A percentile compares a stretch with the other conserved stretches of the same genome.
phyloP scores from a whole-genome alignment of 2,329 filamentous ascomycete species.

The Claviceps sp. region DNA sequence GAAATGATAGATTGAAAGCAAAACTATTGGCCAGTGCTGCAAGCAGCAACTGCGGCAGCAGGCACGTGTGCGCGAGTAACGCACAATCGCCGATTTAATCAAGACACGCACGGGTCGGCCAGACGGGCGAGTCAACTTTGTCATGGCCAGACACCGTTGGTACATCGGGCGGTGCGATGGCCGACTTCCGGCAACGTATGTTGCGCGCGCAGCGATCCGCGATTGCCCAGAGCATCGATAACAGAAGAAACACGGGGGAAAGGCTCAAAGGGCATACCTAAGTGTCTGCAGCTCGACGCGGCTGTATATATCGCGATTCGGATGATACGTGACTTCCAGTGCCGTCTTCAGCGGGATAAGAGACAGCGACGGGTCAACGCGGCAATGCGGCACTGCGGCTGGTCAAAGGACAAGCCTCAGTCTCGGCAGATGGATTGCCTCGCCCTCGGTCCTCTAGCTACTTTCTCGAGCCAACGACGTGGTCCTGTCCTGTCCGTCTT shows the following conservation, averaged over 20 bases:
- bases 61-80: conserved; percentile 3
- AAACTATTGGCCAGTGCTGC: conserved; percentile 4
- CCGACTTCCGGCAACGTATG: neutral
- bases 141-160: neutral
- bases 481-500: neutral
- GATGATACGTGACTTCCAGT: neutral
- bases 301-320: neutral
- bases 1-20: neutral
- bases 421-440: no score
- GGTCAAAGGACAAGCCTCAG: neutral
- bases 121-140: neutral
- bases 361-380: neutral
- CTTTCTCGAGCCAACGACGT: neutral
- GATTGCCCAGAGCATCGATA: neutral
- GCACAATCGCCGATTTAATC: no score
- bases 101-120: no score
- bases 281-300: neutral
- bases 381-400: neutral
- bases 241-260: neutral
- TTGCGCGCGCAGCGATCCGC: neutral
- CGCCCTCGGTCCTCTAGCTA: neutral
- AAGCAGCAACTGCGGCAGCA: neutral
- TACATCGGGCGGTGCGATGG: neutral
- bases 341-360: neutral
- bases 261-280: neutral